A percentile compares a stretch with the other conserved stretches of the same genome.
Conservation (phyloP, 495 filamentous ascomycete genomes). For the Mytilinidion resinicola region DNA sequence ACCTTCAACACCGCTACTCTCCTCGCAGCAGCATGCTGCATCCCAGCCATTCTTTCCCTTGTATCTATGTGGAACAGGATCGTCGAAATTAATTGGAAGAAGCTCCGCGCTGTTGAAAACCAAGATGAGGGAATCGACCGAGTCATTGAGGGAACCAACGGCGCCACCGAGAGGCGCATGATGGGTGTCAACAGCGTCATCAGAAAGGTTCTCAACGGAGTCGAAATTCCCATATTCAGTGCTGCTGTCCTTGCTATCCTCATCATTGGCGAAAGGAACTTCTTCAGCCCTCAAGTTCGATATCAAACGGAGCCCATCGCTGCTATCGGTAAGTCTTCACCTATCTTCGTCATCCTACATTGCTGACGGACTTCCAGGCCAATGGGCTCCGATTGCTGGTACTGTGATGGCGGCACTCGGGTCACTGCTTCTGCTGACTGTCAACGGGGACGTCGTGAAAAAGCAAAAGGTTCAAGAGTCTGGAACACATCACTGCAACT, state of each 20-base stretch:
- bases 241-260: constrained; percentile 51
- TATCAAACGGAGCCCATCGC: constrained; percentile 52
- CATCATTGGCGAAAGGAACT: constrained; percentile 52
- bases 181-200: constrained; percentile 42
- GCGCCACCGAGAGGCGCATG: constrained; percentile 47
- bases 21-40: constrained; percentile 52
- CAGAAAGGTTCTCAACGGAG: constrained; percentile 40
- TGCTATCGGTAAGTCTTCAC: constrained; percentile 44
- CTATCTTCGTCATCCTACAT: background rate
- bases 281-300: constrained; percentile 45
- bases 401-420: constrained; percentile 49
- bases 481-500: no score
- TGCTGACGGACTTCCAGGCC: constrained; percentile 33
- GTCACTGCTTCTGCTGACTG: constrained; percentile 45
- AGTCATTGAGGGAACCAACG: constrained; percentile 49
- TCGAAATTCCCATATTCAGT: constrained; percentile 50
- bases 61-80: constrained; percentile 56
- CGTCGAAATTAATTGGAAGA: constrained; percentile 49
- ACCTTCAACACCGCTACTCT: constrained; percentile 50
- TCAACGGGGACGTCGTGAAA: constrained; percentile 23
- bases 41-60: constrained; percentile 52
- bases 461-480: background rate
- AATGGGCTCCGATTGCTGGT: constrained; percentile 54
- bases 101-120: constrained; percentile 32
- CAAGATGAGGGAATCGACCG: constrained; percentile 32